Percentiles rank a stretch among this genome's conserved stretches.
Evolutionary conservation across 108 stramenopile species (phyloP).

Genomic region (Hondaea fermentalgiana): DNA sequence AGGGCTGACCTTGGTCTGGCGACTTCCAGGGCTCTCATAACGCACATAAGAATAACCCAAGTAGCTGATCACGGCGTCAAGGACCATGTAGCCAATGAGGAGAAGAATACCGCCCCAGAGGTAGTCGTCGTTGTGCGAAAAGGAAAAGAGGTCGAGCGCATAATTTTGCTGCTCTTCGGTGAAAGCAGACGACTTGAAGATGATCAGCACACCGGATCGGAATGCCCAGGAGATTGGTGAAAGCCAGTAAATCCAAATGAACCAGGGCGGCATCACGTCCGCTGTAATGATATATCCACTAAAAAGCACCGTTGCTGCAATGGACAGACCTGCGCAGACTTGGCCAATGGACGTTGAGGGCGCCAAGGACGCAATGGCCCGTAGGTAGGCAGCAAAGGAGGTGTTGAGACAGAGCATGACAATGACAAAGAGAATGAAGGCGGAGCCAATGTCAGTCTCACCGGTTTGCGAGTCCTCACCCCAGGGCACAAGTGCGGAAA

Average conservation of each 20-base stretch:
- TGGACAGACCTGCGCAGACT: neutral
- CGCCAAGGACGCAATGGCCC: constrained; percentile 26
- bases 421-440: neutral
- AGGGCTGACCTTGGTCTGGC: neutral
- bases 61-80: neutral
- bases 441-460: neutral
- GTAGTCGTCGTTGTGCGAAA: neutral
- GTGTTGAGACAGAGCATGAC: neutral
- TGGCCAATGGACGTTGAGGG: constrained; percentile 13
- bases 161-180: neutral
- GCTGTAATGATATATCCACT: neutral
- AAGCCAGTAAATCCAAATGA: neutral
- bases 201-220: neutral
- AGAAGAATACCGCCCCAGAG: neutral
- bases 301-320: neutral
- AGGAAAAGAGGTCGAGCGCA: neutral
- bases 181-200: neutral
- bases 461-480: neutral
- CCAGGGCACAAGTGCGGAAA: constrained; percentile 17
- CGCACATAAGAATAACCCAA: neutral
- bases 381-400: neutral
- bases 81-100: neutral
- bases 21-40: neutral
- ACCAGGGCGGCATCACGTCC: neutral
- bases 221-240: neutral